phyloP scores from a whole-genome alignment of 2,329 filamentous ascomycete genomes.

The Cryoendolithus antarcticus region DNA sequence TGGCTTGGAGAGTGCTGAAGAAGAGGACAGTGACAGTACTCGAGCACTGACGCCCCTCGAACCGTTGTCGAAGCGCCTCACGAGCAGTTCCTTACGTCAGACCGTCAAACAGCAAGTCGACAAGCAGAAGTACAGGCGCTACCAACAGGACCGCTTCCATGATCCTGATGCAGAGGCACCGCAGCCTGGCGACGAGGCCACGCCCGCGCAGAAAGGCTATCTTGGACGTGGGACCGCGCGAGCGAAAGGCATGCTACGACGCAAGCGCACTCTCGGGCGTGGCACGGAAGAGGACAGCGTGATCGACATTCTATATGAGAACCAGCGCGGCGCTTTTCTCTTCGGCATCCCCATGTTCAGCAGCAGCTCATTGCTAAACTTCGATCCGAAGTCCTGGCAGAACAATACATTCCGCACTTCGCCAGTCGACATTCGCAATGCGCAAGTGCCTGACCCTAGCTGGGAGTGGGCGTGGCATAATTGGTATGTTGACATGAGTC shows the following conservation, averaged over 20 bases:
- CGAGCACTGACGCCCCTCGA: conserved; percentile 1
- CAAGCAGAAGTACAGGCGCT: conserved; percentile 24
- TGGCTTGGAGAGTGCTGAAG: conserved; percentile 14
- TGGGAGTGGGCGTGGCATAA: conserved; percentile 80
- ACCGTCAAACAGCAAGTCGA: conserved; percentile 18
- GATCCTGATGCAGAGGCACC: conserved; percentile 10
- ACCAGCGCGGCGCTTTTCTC: conserved; percentile 80
- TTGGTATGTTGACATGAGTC: conserved; percentile 67
- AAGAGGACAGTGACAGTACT: conserved; percentile 15
- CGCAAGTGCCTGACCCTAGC: conserved; percentile 83
- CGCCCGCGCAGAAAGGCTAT: conserved; percentile 13
- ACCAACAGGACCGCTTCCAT: conserved; percentile 20
- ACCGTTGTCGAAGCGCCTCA: conserved; percentile 2
- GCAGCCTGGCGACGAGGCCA: conserved; percentile 8
- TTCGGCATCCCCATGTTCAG: conserved; percentile 90
- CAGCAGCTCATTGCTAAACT: conserved; percentile 65
- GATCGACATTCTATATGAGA: conserved; percentile 88
- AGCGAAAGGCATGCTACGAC: conserved; percentile 17
- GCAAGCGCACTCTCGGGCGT: conserved; percentile 19
- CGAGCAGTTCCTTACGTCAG: conserved; percentile 12
- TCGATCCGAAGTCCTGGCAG: conserved; percentile 82
- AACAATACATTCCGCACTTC: conserved; percentile 45
- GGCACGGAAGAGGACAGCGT: conserved; percentile 33
- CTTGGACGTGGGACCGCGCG: conserved; percentile 19
- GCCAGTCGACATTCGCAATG: conserved; percentile 64